A percentile compares a stretch with the other conserved stretches of the same genome.
Conservation (phyloP, 805 yeast species). For the Tetrapisispora pingtungensis region DNA sequence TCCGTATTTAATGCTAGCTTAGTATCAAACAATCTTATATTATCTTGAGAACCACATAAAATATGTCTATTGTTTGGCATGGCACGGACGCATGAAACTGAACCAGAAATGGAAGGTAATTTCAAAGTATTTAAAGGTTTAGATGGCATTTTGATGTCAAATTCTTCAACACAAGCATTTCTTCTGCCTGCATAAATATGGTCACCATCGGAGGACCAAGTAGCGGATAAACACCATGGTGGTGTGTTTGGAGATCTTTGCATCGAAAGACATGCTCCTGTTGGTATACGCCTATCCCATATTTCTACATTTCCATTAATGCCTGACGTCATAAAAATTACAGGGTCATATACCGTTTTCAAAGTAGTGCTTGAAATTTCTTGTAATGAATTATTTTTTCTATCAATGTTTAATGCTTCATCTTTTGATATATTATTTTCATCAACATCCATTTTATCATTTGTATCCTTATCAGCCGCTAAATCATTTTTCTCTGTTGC, state of each 20-base stretch:
- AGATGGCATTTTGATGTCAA: slow-evolving; percentile 49
- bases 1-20: neutral
- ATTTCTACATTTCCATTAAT: slow-evolving; percentile 72
- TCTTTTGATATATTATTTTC: slow-evolving; percentile 4
- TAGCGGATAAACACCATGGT: slow-evolving; percentile 88
- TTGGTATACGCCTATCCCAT: slow-evolving; percentile 64
- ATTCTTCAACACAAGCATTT: slow-evolving; percentile 76
- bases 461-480: slow-evolving; percentile 3
- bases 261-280: slow-evolving; percentile 35
- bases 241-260: slow-evolving; percentile 59
- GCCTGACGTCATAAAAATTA: slow-evolving; percentile 65
- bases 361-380: slow-evolving; percentile 21
- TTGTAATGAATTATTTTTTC: slow-evolving; percentile 7
- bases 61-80: slow-evolving; percentile 74
- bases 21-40: slow-evolving; percentile 62
- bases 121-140: slow-evolving; percentile 49
- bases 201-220: slow-evolving; percentile 83
- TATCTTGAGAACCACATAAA: slow-evolving; percentile 83
- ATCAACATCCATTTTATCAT: neutral
- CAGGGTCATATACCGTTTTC: slow-evolving; percentile 30
- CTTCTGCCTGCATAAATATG: slow-evolving; percentile 76
- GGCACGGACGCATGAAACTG: slow-evolving; percentile 70
- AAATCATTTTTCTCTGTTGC: slow-evolving; percentile 12
- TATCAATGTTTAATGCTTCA: neutral
- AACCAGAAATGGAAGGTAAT: slow-evolving; percentile 83